Base-by-base conservation (phyloP, 495 filamentous ascomycete species). In the Eremomyces bilateralis region DNA sequence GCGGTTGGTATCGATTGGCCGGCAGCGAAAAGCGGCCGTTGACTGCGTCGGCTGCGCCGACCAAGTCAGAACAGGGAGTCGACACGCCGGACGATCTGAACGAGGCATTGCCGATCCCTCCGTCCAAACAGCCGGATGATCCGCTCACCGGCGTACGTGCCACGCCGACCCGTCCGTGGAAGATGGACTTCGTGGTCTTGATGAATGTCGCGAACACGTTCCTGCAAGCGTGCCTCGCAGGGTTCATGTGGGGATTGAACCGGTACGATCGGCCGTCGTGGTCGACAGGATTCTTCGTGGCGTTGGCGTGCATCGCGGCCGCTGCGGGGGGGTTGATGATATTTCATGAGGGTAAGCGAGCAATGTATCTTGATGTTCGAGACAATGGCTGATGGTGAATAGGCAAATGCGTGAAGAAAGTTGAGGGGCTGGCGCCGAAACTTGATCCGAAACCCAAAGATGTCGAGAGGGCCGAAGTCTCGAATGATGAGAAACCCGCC, bases 221-320 rank as follows among this genome's bases (percentile, higher is more conserved):
- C 42, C 61, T 82, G 8, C 81, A 88, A 49, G 56, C 49, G 20
- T 62, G 61, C 2, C 59, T 91, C 1, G 76, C 71, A 13, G 66
- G 62, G 3, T 75, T 78, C 50, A 88, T 88, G 80, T 88, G 77
- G 76, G 72, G 64, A 0, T 57, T 71, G 49, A 77, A 80, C 44
- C 56, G 80, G 15, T 70, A 65, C 48, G 52, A 70, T 11, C 60
- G 81, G 19, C 79, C 81, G 1, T 60, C 61, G 13, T 84, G 78
- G 76, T 59, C 64, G 4, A 83, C 76, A 1, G 80, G 79, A 1
- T 45, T 75, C 5, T 74, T 85, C 46, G 72, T 88, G 2, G 71
- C 63, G 0, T 39, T 84, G 6, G 77, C 67, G 0, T 78, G 67
- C 41, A 61, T 75, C 29, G 70, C 72, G 2, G 74, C 74, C 4